These are phyloP conservation scores for Penicillium freii DNA, from an alignment of 2,329 filamentous ascomycete species.

Conservation along the genomic window DNA sequence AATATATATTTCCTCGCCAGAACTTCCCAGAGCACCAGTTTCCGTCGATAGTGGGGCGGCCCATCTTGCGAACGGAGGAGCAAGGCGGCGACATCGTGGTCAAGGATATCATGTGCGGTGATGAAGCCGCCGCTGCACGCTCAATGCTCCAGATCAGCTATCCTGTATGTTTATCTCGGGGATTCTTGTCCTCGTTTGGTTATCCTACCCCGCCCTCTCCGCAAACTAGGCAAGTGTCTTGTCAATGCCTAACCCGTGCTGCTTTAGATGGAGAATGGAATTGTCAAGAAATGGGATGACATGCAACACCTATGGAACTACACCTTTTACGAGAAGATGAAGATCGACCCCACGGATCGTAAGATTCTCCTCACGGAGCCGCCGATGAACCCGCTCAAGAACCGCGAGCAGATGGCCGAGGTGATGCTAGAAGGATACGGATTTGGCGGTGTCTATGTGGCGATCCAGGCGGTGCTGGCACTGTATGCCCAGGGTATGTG, in stretches of 20 bases:
- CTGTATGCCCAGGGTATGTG: constrained; percentile 86
- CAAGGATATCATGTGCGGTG: constrained; percentile 99
- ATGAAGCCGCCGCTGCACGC: constrained; percentile 91
- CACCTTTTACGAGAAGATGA: constrained; percentile 96
- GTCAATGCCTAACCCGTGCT: constrained; percentile 17
- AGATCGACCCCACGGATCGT: constrained; percentile 81
- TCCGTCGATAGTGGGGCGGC: constrained; percentile 95
- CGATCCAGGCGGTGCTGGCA: constrained; percentile 93
- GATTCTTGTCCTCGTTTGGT: constrained; percentile 2
- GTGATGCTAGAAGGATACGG: constrained; percentile 98
- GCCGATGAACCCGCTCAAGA: constrained; percentile 95
- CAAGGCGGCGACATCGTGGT: constrained; percentile 69
- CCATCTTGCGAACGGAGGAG: constrained; percentile 96
- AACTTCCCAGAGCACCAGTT: constrained; percentile 99
- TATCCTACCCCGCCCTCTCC: constrained; percentile 19
- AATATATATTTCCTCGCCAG: constrained; percentile 44
- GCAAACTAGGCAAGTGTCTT: constrained; percentile 24
- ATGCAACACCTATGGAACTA: constrained; percentile 99
- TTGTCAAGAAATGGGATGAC: constrained; percentile 99
- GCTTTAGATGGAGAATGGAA: constrained; percentile 92
- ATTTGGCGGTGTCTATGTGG: constrained; percentile 96
- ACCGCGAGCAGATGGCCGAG: constrained; percentile 96
- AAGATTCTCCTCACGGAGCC: constrained; percentile 98
- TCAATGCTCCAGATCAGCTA: constrained; percentile 99
- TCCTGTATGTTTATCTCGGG: constrained; percentile 57